Base-by-base conservation (phyloP, 2,329 filamentous ascomycete species). In the Phyllosticta citribraziliensis region DNA sequence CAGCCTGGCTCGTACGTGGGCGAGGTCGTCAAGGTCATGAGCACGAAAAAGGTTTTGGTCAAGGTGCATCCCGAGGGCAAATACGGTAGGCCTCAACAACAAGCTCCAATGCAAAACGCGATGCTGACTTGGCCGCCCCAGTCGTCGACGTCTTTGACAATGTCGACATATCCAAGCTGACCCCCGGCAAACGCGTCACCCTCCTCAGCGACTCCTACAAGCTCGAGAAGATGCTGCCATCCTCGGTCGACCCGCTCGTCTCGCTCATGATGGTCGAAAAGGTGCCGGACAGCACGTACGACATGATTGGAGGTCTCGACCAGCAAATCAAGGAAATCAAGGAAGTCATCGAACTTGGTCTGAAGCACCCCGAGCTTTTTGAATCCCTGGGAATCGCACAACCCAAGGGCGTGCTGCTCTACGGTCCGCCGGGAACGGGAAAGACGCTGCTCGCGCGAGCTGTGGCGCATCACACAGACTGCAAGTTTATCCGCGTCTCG, bases 251-350 rank as follows among this genome's bases (percentile, higher is more conserved):
- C 73, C 94, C 94, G 47, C 88, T 99, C 62, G 94, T 99, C 62
- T 99, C 94, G 40, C 89, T 99, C 74, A 99, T 99, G 94, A 99
- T 99, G 94, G 94, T 99, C 58, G 94, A 99, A 75, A 99, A 99
- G 82, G 94, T 99, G 17, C 94, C 94, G 17, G 94, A 99, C 81
- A 97, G 91, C 80, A 99, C 94, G 73, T 99, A 99, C 81, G 94
- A 99, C 79, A 99, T 99, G 94, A 99, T 99, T 75, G 94, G 94
- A 78, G 94, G 94, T 67, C 80, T 99, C 64, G 94, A 99, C 74
- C 93, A 99, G 75, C 94, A 99, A 75, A 97, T 99, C 80, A 97
- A 99, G 80, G 94, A 99, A 75, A 99, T 99, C 82, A 99, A 99
- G 79, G 94, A 99, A 78, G 94, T 99, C 70, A 97, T 99, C 74